These are phyloP conservation scores for Penicillium hordei DNA, from an alignment of 2,329 filamentous ascomycete species.

Conservation along the genomic window DNA sequence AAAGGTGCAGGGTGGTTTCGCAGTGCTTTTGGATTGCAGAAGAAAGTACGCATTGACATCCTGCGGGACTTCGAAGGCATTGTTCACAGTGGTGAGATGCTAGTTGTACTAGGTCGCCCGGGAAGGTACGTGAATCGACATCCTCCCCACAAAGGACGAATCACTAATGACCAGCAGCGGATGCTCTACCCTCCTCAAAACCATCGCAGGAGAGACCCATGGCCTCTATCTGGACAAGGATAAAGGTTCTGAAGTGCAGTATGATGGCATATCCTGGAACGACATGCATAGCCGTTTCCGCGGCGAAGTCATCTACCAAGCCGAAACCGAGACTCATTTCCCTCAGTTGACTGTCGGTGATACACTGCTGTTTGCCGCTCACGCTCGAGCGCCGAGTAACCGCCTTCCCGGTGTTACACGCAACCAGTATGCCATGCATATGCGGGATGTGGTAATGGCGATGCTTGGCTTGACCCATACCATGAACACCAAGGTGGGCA, in stretches of 20 bases:
- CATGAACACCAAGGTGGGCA: constrained; percentile 44
- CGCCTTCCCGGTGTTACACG: constrained; percentile 42
- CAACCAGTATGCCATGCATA: constrained; percentile 47
- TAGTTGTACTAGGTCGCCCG: constrained; percentile 54
- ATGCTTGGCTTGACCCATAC: constrained; percentile 58
- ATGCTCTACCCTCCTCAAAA: constrained; percentile 83
- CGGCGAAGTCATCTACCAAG: constrained; percentile 84
- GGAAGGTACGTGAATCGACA: constrained; percentile 36
- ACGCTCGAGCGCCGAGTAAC: constrained; percentile 54
- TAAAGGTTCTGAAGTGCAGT: constrained; percentile 72
- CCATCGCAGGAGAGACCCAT: constrained; percentile 77
- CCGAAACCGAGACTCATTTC: constrained; percentile 80
- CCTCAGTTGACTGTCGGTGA: constrained; percentile 74
- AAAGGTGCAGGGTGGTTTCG: constrained; percentile 34
- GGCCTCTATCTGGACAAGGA: constrained; percentile 76
- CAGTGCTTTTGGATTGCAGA: constrained; percentile 30
- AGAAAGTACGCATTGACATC: constrained; percentile 55
- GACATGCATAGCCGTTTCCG: constrained; percentile 75
- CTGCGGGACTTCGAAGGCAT: constrained; percentile 63
- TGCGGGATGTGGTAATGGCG: constrained; percentile 54
- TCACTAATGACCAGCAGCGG: constrained; percentile 30
- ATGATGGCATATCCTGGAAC: constrained; percentile 64
- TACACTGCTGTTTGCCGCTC: constrained; percentile 73
- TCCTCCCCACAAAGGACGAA: not conserved
- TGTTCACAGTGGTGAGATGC: constrained; percentile 56